phyloP scores from a whole-genome alignment of 2,329 filamentous ascomycete species.

The Diaporthe caulivora region DNA sequence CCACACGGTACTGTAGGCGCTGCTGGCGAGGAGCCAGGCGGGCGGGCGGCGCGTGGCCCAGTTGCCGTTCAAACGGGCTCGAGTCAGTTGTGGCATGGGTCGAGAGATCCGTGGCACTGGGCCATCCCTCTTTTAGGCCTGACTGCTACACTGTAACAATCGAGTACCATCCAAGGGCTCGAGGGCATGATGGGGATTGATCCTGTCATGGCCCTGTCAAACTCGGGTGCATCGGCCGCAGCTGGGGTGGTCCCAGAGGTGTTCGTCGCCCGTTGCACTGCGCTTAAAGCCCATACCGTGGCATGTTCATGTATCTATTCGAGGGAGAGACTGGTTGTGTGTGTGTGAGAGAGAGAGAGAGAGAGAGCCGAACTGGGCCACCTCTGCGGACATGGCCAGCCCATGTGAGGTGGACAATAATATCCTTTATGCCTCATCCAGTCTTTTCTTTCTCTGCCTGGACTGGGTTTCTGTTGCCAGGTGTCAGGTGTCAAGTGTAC shows the following conservation, averaged over 20 bases:
- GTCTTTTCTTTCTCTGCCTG: background rate
- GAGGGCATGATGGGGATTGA: constrained; percentile 8
- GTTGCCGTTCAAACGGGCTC: constrained; percentile 6
- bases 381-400: background rate
- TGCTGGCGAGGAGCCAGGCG: background rate
- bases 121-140: constrained; percentile 12
- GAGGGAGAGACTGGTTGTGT: background rate
- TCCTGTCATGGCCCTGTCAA: constrained; percentile 20
- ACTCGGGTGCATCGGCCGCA: constrained; percentile 20
- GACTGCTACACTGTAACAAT: constrained; percentile 14
- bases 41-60: background rate
- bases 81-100: constrained; percentile 26
- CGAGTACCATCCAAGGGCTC: background rate
- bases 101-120: background rate
- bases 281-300: background rate
- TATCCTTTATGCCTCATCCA: background rate
- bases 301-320: background rate
- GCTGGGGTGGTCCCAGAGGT: constrained; percentile 10
- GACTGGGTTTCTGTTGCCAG: background rate
- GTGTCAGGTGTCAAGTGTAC: too few relatives aligned
- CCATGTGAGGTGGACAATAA: background rate
- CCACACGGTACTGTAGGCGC: background rate
- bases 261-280: background rate
- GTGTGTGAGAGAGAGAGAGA: too few relatives aligned
- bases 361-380: background rate